Base-by-base conservation (phyloP, 306 rosid species). In the Rubus parviflorus region DNA sequence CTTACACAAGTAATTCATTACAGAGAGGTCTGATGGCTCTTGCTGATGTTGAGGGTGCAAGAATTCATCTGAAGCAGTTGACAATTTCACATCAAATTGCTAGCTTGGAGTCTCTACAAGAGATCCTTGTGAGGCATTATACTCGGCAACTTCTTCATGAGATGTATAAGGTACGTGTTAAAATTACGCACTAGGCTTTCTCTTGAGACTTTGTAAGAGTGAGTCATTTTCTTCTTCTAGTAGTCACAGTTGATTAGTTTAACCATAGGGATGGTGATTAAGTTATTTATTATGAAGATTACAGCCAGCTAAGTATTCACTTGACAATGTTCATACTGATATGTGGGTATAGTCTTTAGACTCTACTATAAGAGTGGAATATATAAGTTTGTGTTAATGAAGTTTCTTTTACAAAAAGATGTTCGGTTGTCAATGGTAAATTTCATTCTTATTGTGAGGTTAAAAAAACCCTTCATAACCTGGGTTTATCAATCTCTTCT, bases 11-110 rank as follows among this genome's bases (percentile, higher is more conserved):
- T 72, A 72, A 62, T 78, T 48, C 47, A 82, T 78, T 83, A 62
- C 97, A 94, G 98, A 86, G 98, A 83, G 98, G 97, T 77, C 89
- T 94, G 30, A 88, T 79, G 93, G 93, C 98, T 63, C 95, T 94
- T 75, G 98, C 97, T 79, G 97, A 94, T 85, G 91, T 94, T 78
- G 98, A 94, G 87, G 97, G 96, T 81, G 98, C 98, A 72, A 89
- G 85, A 77, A 89, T 94, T 85, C 92, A 90, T 87, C 84, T 94
- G 70, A 94, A 88, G 85, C 90, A 85, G 71, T 79, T 94, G 74
- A 87, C 86, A 65, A 90, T 94, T 87, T 84, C 95, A 70, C 97
- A 92, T 86, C 97, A 92, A 77, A 92, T 92, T 92, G 94, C 97
- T 81, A 90, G 98, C 76, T 87, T 87, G 90, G 93, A 90, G 70